Conservation (phyloP, 495 filamentous ascomycete species). For the Thozetella sp. region DNA sequence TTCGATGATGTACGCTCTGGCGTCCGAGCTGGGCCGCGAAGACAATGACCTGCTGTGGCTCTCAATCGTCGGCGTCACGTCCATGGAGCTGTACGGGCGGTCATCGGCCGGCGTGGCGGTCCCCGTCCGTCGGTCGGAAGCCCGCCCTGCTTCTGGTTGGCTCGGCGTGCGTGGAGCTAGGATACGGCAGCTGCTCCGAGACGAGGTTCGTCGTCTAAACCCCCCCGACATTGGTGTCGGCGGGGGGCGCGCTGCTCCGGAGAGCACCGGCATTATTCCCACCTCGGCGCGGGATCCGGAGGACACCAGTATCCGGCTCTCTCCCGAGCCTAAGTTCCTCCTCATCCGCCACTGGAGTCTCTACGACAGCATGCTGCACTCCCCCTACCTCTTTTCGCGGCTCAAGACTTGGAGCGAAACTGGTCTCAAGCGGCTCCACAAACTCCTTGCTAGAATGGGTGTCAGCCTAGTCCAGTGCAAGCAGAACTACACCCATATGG, state of each 20-base stretch:
- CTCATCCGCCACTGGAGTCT: conserved; percentile 95
- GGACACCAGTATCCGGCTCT: conserved; percentile 89
- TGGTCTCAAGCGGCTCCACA: conserved; percentile 89
- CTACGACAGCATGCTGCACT: conserved; percentile 98
- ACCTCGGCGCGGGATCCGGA: conserved; percentile 86
- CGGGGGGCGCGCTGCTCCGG: conserved; percentile 36
- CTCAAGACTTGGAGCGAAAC: conserved; percentile 93
- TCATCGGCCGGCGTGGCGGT: conserved; percentile 79
- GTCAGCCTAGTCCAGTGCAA: conserved; percentile 91
- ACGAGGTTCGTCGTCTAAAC: conserved; percentile 94
- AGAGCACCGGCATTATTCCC: conserved; percentile 77
- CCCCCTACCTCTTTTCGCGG: conserved; percentile 88
- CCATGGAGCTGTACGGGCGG: conserved; percentile 87
- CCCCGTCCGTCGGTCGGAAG: conserved; percentile 56
- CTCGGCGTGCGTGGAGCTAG: conserved; percentile 80
- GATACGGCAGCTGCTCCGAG: conserved; percentile 81
- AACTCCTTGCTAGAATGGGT: conserved; percentile 96
- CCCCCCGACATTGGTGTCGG: conserved; percentile 67
- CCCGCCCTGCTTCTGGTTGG: conserved; percentile 67
- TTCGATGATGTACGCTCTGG: conserved; percentile 89
- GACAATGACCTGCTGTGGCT: conserved; percentile 97
- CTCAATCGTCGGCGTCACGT: conserved; percentile 88
- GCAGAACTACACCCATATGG: conserved; percentile 97
- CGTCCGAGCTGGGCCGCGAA: conserved; percentile 92
- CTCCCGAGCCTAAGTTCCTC: conserved; percentile 91